These are phyloP conservation scores for Gnomoniopsis smithogilvyi DNA, from an alignment of 2,329 filamentous ascomycete genomes.

Conservation along the genomic window DNA sequence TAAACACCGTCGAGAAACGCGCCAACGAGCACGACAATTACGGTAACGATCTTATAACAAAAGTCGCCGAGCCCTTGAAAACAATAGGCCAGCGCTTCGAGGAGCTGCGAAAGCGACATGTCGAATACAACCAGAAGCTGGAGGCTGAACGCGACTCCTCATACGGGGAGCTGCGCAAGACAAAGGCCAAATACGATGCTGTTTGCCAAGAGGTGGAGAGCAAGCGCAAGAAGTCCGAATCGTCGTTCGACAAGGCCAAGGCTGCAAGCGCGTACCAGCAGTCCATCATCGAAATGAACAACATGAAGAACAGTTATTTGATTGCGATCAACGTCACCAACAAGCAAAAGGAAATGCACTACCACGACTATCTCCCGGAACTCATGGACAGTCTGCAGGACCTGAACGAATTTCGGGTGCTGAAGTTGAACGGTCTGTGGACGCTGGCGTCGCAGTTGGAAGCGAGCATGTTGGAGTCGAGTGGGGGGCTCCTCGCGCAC, in stretches of 20 bases:
- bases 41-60: conserved; percentile 70
- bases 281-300: conserved; percentile 93
- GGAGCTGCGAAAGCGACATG: conserved; percentile 86
- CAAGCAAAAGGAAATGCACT: conserved; percentile 96
- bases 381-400: conserved; percentile 91
- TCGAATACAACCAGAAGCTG: conserved; percentile 82
- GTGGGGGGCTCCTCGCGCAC: conserved; percentile 67
- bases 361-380: conserved; percentile 94
- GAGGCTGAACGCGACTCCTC: conserved; percentile 84
- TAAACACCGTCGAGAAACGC: conserved; percentile 83
- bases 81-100: conserved; percentile 73
- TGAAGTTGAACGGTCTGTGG: conserved; percentile 85
- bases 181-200: conserved; percentile 88
- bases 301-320: conserved; percentile 96
- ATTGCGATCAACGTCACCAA: conserved; percentile 96
- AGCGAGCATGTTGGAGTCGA: conserved; percentile 70
- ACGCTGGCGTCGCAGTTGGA: conserved; percentile 76
- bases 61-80: conserved; percentile 85
- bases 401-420: conserved; percentile 82
- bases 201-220: conserved; percentile 94
- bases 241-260: conserved; percentile 90
- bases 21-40: conserved; percentile 88
- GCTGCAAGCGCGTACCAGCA: conserved; percentile 89
- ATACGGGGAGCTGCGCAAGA: conserved; percentile 83
- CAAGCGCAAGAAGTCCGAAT: conserved; percentile 90